Evolutionary conservation across 1,284 basidiomycete species (phyloP), one percentile per base, ranked within the genome.

Genomic region (Sanghuangporus baumii): DNA sequence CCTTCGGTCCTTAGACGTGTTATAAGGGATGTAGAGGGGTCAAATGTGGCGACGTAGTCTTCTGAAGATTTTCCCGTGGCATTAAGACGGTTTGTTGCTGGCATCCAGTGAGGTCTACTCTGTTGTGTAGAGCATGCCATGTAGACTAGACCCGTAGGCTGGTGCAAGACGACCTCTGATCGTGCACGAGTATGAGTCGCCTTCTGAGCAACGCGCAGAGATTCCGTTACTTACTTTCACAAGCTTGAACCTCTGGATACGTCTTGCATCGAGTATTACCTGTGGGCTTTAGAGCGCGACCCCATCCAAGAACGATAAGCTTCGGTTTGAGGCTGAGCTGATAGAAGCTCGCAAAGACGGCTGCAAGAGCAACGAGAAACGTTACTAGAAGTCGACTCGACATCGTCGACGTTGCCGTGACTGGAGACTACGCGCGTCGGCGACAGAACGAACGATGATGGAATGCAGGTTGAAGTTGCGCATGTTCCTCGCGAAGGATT

Each of bases 41-140:
- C 79, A 69, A 85, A 87, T 0, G 80, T 81, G 14, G 87, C 87
- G 64, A 91, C 76, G 70, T 86, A 87, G 71, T 90, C 87, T 23
- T 70, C 68, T 26, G 76, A 69, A 1, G 72, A 76, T 14, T 75
- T 74, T 23, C 76, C 78, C 7, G 79, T 74, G 11, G 74, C 73
- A 60, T 88, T 81, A 20, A 86, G 71, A 41, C 74, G 74, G 2
- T 65, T 65, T 0, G 78, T 55, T 2, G 78, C 69, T 2, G 89
- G 89, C 0, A 77, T 73, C 88, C 89, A 92, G 54, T 78, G 73
- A 1, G 70, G 60, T 14, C 88, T 81, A 36, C 75, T 78, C 2
- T 71, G 69, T 1, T 76, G 81, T 0, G 79, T 79, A 2, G 88
- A 88, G 68, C 90, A 91, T 9, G 87, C 87, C 8, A 89, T 78